Evolutionary conservation across 2,329 filamentous ascomycete genomes (phyloP).

Genomic region (Cylindrodendrum hubeiense): DNA sequence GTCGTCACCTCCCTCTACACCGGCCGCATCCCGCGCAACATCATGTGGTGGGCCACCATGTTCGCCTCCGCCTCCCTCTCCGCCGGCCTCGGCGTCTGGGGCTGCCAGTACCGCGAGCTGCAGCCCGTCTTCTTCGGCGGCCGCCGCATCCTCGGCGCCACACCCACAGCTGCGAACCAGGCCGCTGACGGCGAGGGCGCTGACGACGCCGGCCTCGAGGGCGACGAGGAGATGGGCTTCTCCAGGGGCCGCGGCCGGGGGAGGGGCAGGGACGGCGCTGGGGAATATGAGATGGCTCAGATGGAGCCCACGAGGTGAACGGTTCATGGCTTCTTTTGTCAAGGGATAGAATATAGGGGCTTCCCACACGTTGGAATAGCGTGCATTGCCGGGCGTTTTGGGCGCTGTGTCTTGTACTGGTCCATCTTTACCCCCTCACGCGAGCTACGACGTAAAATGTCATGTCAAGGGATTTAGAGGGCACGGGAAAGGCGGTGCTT

Average conservation of each 20-base stretch:
- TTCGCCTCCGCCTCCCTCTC: slow-evolving; percentile 58
- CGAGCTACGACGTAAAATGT: slow-evolving; percentile 13
- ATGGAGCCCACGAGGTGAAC: slow-evolving; percentile 41
- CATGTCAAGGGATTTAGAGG: slow-evolving; percentile 9
- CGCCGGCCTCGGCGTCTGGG: slow-evolving; percentile 83
- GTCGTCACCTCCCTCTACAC: slow-evolving; percentile 83
- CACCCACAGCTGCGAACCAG: slow-evolving; percentile 65
- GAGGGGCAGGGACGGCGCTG: slow-evolving; percentile 65
- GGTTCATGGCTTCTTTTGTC: background rate
- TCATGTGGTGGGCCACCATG: slow-evolving; percentile 87
- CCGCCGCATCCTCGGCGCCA: slow-evolving; percentile 53
- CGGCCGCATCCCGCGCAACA: slow-evolving; percentile 78
- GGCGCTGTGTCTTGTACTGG: slow-evolving; percentile 31
- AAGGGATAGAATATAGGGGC: slow-evolving; percentile 11
- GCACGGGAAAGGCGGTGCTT: background rate
- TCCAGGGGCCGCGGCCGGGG: slow-evolving; percentile 63
- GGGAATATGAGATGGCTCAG: slow-evolving; percentile 75
- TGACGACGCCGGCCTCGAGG: slow-evolving; percentile 35
- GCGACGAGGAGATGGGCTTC: slow-evolving; percentile 64
- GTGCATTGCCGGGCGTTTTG: slow-evolving; percentile 52
- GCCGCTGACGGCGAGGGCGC: slow-evolving; percentile 38
- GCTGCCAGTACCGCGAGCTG: slow-evolving; percentile 90
- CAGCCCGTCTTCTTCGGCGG: slow-evolving; percentile 89
- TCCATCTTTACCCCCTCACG: slow-evolving; percentile 10
- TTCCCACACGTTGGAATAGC: slow-evolving; percentile 39